Evolutionary conservation across 352 stramenopile species (phyloP).

Genomic region (Aphanomyces invadans): DNA sequence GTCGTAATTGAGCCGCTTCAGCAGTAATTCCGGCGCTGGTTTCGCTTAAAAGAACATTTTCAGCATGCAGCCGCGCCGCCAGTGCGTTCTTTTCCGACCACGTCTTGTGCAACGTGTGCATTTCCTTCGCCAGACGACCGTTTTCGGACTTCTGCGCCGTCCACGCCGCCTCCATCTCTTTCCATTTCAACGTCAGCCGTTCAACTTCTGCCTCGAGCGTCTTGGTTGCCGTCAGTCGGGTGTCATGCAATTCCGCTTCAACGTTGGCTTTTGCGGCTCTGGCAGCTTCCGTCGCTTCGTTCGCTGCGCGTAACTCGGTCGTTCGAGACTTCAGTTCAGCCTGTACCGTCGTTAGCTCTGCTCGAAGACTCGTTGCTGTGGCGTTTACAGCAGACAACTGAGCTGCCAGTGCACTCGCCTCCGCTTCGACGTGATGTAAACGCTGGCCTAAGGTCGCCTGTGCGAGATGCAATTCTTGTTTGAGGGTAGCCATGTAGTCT

Average conservation of each 20-base stretch:
- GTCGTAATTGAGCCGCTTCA: slow-evolving; percentile 25
- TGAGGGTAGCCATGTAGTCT: slow-evolving; percentile 25
- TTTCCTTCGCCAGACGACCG: slow-evolving; percentile 26
- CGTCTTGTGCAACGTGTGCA: slow-evolving; percentile 73
- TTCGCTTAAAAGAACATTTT: slow-evolving; percentile 52
- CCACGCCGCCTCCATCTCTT: slow-evolving; percentile 41
- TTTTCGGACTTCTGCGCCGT: slow-evolving; percentile 37
- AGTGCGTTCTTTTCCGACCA: slow-evolving; percentile 77
- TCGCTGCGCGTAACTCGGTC: slow-evolving; percentile 35
- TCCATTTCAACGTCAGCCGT: slow-evolving; percentile 30
- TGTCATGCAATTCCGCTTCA: background rate
- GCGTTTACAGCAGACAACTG: slow-evolving; percentile 56
- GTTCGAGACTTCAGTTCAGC: slow-evolving; percentile 48
- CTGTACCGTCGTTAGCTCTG: slow-evolving; percentile 45
- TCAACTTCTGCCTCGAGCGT: slow-evolving; percentile 31
- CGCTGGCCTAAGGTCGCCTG: slow-evolving; percentile 32
- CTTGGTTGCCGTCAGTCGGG: background rate
- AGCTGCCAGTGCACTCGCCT: slow-evolving; percentile 30
- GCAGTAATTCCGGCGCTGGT: slow-evolving; percentile 5
- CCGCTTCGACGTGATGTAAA: slow-evolving; percentile 59
- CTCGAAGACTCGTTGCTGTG: slow-evolving; percentile 45
- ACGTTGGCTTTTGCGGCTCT: slow-evolving; percentile 7
- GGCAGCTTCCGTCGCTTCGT: slow-evolving; percentile 2
- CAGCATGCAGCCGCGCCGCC: slow-evolving; percentile 68
- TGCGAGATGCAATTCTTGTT: slow-evolving; percentile 13